Percentiles rank a stretch among this genome's conserved stretches.
These are phyloP conservation scores for Mesotaenium endlicherianum DNA, from an alignment of 139 green algal genomes.

Conservation along the genomic window DNA sequence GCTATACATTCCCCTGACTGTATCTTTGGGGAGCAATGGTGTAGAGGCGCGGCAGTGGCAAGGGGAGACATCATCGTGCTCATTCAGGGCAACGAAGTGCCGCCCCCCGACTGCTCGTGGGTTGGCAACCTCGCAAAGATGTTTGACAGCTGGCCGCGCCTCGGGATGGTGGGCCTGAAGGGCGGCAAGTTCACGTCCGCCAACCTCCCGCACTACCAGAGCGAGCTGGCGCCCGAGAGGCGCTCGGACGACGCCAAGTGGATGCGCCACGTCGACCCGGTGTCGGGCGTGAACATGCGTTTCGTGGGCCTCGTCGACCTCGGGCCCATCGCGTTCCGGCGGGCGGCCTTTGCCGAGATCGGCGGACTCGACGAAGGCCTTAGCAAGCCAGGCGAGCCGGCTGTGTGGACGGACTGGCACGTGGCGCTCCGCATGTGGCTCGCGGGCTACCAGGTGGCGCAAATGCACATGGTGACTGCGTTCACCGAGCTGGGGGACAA, in stretches of 20 bases:
- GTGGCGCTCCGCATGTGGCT: neutral
- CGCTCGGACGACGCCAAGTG: too few relatives aligned
- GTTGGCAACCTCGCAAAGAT: neutral
- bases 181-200: too few relatives aligned
- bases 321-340: neutral
- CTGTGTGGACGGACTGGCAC: neutral
- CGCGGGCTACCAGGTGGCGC: slow-evolving; percentile 10
- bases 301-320: neutral
- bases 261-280: neutral
- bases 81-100: slow-evolving; percentile 38
- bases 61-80: slow-evolving; percentile 27
- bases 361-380: neutral
- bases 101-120: neutral
- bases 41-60: too few relatives aligned
- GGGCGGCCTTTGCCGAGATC: neutral
- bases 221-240: neutral
- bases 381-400: neutral
- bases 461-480: neutral
- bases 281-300: neutral
- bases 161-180: neutral
- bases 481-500: too few relatives aligned
- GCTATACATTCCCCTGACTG: too few relatives aligned
- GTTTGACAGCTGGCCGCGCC: neutral
- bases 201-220: neutral
- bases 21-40: too few relatives aligned